Base-by-base conservation (phyloP, 805 yeast genomes). In the Myxozyma lipomycoides region DNA sequence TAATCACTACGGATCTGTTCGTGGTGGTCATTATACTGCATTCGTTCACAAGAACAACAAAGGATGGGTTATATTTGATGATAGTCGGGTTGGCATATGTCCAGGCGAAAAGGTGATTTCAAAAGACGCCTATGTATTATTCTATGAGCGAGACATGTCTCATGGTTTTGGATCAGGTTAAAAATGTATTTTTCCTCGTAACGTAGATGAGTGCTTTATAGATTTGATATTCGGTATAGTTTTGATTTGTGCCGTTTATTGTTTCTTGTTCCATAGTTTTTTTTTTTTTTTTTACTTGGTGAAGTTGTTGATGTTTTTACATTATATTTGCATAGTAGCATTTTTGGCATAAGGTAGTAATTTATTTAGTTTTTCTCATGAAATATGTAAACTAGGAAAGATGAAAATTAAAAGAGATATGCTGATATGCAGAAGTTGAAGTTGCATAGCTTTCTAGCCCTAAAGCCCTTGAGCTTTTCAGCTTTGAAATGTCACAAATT, bases 21-120 rank as follows among this genome's bases (percentile, higher is more conserved):
- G 82, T 38, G 85, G 90, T 6, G 97, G 97, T 0, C 97, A 90
- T 67, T 90, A 90, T 67, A 90, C 96, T 0, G 72, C 95, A 0
- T 86, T 74, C 63, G 91, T 86, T 3, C 71, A 80, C 63, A 86
- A 86, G 61, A 81, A 81, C 23, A 64, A 67, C 63, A 36, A 70
- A 71, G 84, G 82, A 1, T 89, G 96, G 96, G 81, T 86, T 61
- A 78, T 81, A 54, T 89, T 83, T 66, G 96, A 89, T 66, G 96
- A 89, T 66, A 76, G 86, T 0, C 77, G 75, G 48, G 82, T 84
- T n/a, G 71, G 78, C 24, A 49, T 34, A 24, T 22, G 44, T 28
- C 22, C 58, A 9, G 76, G 72, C 46, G 73, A 77, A 38, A 77
- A 79, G 49, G 70, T 74, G 18, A 70, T 85, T 41, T 84, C 84